Conservation (phyloP, 164 flowering plant species). For the Saururus chinensis region DNA sequence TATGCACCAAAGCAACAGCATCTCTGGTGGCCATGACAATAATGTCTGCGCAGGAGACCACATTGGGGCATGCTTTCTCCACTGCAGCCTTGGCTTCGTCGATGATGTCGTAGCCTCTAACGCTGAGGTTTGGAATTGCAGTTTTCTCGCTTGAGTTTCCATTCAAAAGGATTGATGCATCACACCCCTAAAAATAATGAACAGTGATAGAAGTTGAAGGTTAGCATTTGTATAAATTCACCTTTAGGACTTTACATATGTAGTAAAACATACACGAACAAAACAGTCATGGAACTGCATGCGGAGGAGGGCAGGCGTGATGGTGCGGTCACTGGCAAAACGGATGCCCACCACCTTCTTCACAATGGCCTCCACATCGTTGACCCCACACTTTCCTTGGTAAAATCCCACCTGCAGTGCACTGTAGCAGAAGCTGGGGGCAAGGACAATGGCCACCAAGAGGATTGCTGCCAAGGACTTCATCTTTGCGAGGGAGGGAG, state of each 20-base stretch:
- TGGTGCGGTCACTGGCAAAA: conserved; percentile 14
- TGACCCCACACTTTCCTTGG: conserved; percentile 4
- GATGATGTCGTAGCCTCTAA: conserved; percentile 71
- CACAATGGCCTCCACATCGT: conserved; percentile 28
- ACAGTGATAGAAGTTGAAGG: background rate
- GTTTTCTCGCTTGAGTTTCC: conserved; percentile 71
- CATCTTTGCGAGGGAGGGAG: background rate
- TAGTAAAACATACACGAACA: conserved; percentile 17
- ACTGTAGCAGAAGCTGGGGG: conserved; percentile 1
- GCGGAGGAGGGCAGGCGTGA: conserved; percentile 33
- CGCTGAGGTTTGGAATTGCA: conserved; percentile 61
- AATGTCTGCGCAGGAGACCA: conserved; percentile 92
- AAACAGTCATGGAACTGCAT: conserved; percentile 47
- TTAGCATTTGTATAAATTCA: background rate
- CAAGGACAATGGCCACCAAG: background rate
- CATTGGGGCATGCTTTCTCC: conserved; percentile 54
- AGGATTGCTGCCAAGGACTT: background rate
- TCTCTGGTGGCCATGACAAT: conserved; percentile 85
- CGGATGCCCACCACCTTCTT: conserved; percentile 7
- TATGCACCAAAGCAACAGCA: conserved; percentile 60
- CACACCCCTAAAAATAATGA: conserved; percentile 54
- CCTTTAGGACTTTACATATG: background rate
- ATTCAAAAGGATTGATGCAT: conserved; percentile 77
- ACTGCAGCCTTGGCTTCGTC: conserved; percentile 60
- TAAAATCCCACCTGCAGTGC: conserved; percentile 9